phyloP scores from a whole-genome alignment of 192 early-diverging fungal species.

The Backusella sp. region DNA sequence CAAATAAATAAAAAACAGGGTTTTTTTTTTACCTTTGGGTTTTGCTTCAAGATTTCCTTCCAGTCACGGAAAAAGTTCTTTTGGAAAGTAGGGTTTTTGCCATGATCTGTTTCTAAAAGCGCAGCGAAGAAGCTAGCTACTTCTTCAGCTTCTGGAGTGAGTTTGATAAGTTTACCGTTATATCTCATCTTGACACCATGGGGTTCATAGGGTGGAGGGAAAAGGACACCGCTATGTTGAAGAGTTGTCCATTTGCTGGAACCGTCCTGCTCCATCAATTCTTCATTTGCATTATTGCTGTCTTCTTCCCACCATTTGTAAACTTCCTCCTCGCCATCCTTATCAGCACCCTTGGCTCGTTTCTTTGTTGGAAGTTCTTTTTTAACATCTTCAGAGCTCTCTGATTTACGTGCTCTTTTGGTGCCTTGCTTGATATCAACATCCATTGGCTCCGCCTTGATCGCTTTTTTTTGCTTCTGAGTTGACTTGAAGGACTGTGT shows the following conservation, averaged over 20 bases:
- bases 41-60: constrained; percentile 58
- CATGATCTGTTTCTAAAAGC: constrained; percentile 81
- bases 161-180: constrained; percentile 62
- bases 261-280: constrained; percentile 37
- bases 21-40: constrained; percentile 50
- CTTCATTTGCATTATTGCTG: constrained; percentile 47
- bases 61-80: constrained; percentile 95
- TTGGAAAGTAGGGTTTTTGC: constrained; percentile 78
- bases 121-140: constrained; percentile 94
- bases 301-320: constrained; percentile 73
- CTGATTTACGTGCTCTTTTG: constrained; percentile 7
- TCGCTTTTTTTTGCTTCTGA: neutral
- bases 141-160: constrained; percentile 86
- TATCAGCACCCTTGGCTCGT: constrained; percentile 34
- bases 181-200: constrained; percentile 90
- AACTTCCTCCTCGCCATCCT: constrained; percentile 56
- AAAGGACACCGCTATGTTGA: constrained; percentile 84
- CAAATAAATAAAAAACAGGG: neutral
- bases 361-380: constrained; percentile 21
- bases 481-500: neutral
- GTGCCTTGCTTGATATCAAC: neutral
- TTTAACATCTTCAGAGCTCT: constrained; percentile 36
- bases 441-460: constrained; percentile 1
- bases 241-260: constrained; percentile 85
- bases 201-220: constrained; percentile 88